Evolutionary conservation across 164 flowering plant genomes (phyloP).

Genomic region (Annona cherimola): DNA sequence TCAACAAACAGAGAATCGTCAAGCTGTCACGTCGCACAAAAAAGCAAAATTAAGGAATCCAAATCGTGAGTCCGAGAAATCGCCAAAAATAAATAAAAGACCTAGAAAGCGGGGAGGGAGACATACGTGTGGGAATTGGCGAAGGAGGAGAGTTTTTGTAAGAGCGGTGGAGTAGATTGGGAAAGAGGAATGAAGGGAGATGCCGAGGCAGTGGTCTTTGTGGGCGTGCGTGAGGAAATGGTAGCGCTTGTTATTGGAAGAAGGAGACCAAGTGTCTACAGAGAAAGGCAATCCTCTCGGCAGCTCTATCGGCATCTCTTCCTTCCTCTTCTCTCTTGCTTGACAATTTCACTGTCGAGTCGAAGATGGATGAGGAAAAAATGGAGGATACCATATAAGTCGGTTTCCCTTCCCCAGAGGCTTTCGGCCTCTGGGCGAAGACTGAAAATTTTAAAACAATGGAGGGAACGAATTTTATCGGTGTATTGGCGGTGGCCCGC

Average conservation of each 20-base stretch:
- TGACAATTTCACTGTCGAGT: not conserved
- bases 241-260: conserved; percentile 48
- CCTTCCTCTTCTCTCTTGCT: not conserved
- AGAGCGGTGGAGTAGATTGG: conserved; percentile 66
- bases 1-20: conserved; percentile 22
- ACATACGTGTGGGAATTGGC: conserved; percentile 49
- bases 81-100: not conserved
- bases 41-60: not conserved
- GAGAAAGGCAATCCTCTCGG: conserved; percentile 82
- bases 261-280: conserved; percentile 70
- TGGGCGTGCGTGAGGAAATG: conserved; percentile 88
- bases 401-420: not conserved
- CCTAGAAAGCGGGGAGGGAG: not conserved
- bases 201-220: conserved; percentile 60
- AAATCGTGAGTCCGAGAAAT: not conserved
- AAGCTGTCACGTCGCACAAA: conserved; percentile 14
- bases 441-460: no score
- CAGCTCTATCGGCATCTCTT: conserved; percentile 73
- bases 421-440: not conserved
- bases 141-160: conserved; percentile 52
- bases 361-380: not conserved
- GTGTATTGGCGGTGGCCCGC: no score
- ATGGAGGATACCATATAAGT: not conserved
- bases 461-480: no score
- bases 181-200: conserved; percentile 35